phyloP scores from a whole-genome alignment of 106 monocot species.

The Acorus gramineus region DNA sequence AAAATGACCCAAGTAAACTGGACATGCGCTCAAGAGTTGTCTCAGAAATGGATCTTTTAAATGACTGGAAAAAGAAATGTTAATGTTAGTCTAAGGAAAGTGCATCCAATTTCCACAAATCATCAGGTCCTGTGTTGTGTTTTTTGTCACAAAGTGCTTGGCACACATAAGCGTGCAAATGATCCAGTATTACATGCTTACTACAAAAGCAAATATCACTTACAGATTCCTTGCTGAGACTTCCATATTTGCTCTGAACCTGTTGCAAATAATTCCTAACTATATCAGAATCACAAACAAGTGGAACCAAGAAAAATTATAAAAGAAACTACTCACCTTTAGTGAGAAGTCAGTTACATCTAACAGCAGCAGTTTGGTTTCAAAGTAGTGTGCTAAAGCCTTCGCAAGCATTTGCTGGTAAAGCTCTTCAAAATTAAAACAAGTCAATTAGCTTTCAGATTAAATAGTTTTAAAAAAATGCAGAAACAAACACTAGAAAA shows the following conservation, averaged over 20 bases:
- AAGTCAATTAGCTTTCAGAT: constrained; percentile 6
- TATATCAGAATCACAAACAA: constrained; percentile 11
- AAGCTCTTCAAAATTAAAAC: constrained; percentile 37
- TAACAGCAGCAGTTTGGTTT: constrained; percentile 57
- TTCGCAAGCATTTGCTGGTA: constrained; percentile 84
- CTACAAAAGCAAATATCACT: constrained; percentile 5
- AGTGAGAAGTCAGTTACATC: constrained; percentile 63
- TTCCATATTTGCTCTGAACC: constrained; percentile 70
- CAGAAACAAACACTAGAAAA: not conserved
- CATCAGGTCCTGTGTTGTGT: no score
- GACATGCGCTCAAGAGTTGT: constrained; percentile 59
- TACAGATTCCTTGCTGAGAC: constrained; percentile 35
- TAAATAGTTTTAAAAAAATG: not conserved
- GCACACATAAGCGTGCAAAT: no score
- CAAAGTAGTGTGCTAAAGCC: constrained; percentile 60
- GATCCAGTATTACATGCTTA: no score
- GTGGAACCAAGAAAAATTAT: not conserved
- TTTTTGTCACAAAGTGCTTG: no score
- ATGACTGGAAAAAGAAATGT: constrained; percentile 25
- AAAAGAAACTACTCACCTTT: constrained; percentile 34
- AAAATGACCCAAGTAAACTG: constrained; percentile 65
- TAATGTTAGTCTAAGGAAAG: no score
- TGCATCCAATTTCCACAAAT: no score
- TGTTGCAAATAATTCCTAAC: constrained; percentile 10
- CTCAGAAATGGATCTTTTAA: constrained; percentile 61